Evolutionary conservation across 2,329 filamentous ascomycete species (phyloP), one percentile per base, ranked within the genome.

Genomic region (Leptographium wingfieldii): DNA sequence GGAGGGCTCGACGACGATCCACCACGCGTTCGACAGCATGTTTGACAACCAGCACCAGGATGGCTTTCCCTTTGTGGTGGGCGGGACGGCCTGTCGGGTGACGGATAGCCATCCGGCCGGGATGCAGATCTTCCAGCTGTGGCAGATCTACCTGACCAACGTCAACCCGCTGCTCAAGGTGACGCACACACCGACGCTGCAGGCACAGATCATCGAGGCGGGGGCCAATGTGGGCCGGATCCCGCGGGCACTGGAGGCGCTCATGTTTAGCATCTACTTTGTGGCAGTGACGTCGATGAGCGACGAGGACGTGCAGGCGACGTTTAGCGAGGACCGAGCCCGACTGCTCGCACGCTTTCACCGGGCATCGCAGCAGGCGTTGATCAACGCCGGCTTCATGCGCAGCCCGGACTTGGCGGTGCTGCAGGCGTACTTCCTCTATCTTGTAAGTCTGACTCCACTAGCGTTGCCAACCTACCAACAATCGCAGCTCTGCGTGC

Each of bases 101-200:
- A 76, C 76, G 3, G 72, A 73, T 56, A 69, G 74, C 19, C 81
- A 83, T 63, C 82, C 82, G 11, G 68, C 77, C 1, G 73, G 79
- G 29, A 78, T 84, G 25, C 80, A 84, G 61, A 83, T 84, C 58
- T 80, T 85, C 61, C 78, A 82, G 64, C 73, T 86, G 22, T 89
- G 86, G 85, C 84, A 88, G 69, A 77, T 82, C 19, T 89, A 86
- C 67, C 77, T 88, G 51, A 80, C 83, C 63, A 87, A 87, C 65
- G 81, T 88, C 65, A 84, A 88, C 65, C 84, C 85, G 0, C 68
- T 90, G 6, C 74, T 87, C 55, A 88, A 87, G 66, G 75, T 88
- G 60, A 85, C 82, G 0, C 86, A 89, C 66, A 80, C 82, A 0
- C 84, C 84, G 0, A 86, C 79, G 1, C 72, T 88, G 1, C 85